Conservation (phyloP, 2,329 filamentous ascomycete species). For the Remersonia thermophila region DNA sequence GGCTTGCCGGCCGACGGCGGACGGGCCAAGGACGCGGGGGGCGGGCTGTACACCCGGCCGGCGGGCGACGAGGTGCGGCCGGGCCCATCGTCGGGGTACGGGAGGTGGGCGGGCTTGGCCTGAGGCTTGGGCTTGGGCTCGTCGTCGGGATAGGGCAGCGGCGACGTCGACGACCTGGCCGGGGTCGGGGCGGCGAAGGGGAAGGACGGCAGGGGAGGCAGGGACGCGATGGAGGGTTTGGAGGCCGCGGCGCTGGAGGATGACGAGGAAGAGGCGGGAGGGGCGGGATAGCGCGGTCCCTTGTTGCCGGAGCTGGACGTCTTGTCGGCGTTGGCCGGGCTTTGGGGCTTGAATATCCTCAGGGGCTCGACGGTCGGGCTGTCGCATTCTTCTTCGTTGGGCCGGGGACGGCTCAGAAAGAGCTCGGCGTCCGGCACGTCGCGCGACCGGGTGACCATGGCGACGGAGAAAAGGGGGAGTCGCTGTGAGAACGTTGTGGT, state of each 20-base stretch:
- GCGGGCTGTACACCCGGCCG: conserved; percentile 24
- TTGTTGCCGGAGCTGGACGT: conserved; percentile 20
- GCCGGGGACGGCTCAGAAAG: conserved; percentile 54
- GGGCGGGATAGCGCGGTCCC: conserved; percentile 40
- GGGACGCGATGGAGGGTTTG: conserved; percentile 32
- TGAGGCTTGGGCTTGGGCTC: conserved; percentile 30
- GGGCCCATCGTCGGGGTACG: conserved; percentile 20
- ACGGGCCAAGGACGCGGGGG: conserved; percentile 21
- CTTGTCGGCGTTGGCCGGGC: conserved; percentile 38
- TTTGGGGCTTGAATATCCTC: conserved; percentile 71
- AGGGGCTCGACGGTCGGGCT: conserved; percentile 66
- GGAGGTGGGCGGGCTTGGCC: conserved; percentile 10
- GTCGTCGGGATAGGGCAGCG: conserved; percentile 61
- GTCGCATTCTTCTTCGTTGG: conserved; percentile 39
- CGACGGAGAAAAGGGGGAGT: not conserved
- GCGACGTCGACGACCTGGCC: conserved; percentile 40
- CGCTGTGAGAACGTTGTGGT: not conserved
- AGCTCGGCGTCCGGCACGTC: conserved; percentile 70
- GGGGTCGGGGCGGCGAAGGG: conserved; percentile 60
- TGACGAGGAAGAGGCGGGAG: conserved; percentile 26
- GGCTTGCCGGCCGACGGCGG: conserved; percentile 36
- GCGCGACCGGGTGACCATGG: conserved; percentile 41
- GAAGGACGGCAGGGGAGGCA: conserved; percentile 31
- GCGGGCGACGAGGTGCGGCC: conserved; percentile 21
- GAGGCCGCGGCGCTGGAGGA: conserved; percentile 22